Percentiles rank a stretch among this genome's conserved stretches.
Conservation (phyloP, 1,284 basidiomycete species). For the Peniophora sp. region DNA sequence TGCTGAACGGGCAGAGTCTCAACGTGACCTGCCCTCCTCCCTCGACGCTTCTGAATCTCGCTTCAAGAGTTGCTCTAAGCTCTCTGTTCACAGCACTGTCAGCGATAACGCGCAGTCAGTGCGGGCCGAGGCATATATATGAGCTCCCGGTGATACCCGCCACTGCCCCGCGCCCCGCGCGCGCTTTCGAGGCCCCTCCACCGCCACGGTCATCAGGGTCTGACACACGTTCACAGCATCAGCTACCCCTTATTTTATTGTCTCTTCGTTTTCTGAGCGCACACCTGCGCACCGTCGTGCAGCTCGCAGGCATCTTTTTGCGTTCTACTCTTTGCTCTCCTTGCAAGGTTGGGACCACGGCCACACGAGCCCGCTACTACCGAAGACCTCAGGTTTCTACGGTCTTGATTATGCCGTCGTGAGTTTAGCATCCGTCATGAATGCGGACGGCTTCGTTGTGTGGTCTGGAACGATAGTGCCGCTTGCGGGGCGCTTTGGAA, state of each 20-base stretch:
- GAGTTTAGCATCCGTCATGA: slow-evolving; percentile 24
- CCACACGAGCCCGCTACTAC: slow-evolving; percentile 51
- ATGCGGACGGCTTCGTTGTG: slow-evolving; percentile 48
- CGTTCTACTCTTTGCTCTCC: slow-evolving; percentile 32
- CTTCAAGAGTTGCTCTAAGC: slow-evolving; percentile 15
- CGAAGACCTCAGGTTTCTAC: slow-evolving; percentile 45
- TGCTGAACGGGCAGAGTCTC: neutral
- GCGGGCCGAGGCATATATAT: neutral
- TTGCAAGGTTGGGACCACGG: slow-evolving; percentile 57
- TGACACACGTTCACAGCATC: too few relatives aligned
- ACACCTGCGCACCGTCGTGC: slow-evolving; percentile 10
- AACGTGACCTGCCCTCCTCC: slow-evolving; percentile 9
- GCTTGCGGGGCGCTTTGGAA: neutral
- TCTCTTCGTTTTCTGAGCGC: too few relatives aligned
- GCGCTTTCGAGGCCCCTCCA: neutral
- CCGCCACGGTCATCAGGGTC: neutral
- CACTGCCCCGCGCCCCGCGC: neutral
- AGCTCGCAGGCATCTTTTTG: slow-evolving; percentile 24
- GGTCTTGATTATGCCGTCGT: slow-evolving; percentile 21
- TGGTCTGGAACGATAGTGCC: slow-evolving; percentile 35
- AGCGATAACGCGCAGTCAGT: neutral
- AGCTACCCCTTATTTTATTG: too few relatives aligned
- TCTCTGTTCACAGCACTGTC: slow-evolving; percentile 9
- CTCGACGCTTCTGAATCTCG: slow-evolving; percentile 13
- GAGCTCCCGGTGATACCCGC: neutral